Base-by-base conservation (phyloP, 768 basidiomycete species). In the Dendrothele bispora region DNA sequence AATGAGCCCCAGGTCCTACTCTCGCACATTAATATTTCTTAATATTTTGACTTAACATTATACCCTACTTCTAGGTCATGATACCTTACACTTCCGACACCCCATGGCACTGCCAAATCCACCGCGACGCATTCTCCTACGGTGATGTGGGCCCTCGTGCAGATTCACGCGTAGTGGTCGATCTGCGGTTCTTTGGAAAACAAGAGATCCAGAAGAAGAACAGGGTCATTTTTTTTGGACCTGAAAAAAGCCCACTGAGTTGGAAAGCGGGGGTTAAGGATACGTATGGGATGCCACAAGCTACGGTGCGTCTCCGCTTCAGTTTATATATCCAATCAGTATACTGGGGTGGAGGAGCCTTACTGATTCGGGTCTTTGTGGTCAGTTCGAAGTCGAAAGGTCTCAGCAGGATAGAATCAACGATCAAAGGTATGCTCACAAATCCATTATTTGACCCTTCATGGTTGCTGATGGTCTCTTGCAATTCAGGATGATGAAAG, bases 101-200 rank as follows among this genome's bases (percentile, higher is more conserved):
- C 24, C 65, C 62, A 3, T 68, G 64, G 63, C 65, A 68, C 52
- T 53, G 56, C 18, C 62, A 68, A 50, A 65, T 70, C 27, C 67
- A 70, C 38, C 61, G 65, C 25, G 68, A 69, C 41, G 67, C 67
- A 4, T 70, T 70, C 52, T 52, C 52, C 34, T 69, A 70, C 50
- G 68, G 68, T 39, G 66, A 59, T 4, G 56, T 59, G 21, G 67
- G 61, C 2, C 55, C 56, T 6, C 43, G 30, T 7, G 60, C 62
- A 7, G 67, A 69, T 43, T 42, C 60, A 4, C 61, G 68, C 4
- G 43, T 63, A n/a, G 60, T 67, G 36, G 67, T 68, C 32, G 68
- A 67, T 55, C 54, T 60, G 29, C 50, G 62, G 10, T 64, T 57
- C 51, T 64, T 66, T 36, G 61, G 61, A 7, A 55, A 42, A 25